Conservation (phyloP, 768 basidiomycete species). For the Fomitopsis pulvina region DNA sequence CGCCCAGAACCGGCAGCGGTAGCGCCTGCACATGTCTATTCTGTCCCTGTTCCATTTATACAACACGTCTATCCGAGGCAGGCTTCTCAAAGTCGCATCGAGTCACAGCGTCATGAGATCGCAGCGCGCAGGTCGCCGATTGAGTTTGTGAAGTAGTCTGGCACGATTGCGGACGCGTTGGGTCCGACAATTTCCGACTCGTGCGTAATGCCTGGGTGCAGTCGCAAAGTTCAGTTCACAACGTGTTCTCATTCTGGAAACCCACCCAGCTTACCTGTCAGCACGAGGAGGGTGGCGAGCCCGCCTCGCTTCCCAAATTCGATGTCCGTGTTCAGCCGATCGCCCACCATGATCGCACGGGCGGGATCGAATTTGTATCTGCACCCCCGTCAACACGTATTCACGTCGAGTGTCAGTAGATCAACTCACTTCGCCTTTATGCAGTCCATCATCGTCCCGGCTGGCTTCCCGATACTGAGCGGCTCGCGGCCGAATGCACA, state of each 20-base stretch:
- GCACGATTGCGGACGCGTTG: slow-evolving; percentile 63
- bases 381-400: slow-evolving; percentile 1
- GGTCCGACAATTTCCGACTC: slow-evolving; percentile 69
- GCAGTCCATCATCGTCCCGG: slow-evolving; percentile 86
- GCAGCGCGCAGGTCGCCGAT: slow-evolving; percentile 68
- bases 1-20: background rate
- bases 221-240: background rate
- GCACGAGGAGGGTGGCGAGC: slow-evolving; percentile 79
- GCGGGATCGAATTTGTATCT: slow-evolving; percentile 85
- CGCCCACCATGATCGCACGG: slow-evolving; percentile 92
- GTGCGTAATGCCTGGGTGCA: slow-evolving; percentile 63
- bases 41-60: background rate
- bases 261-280: slow-evolving; percentile 59
- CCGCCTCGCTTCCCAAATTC: slow-evolving; percentile 86
- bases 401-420: background rate
- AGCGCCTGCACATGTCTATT: background rate
- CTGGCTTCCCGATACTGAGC: slow-evolving; percentile 85
- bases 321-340: slow-evolving; percentile 94
- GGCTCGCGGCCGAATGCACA: slow-evolving; percentile 68
- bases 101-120: slow-evolving; percentile 1
- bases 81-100: background rate
- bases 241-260: background rate
- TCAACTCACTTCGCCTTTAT: slow-evolving; percentile 66
- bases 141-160: slow-evolving; percentile 74
- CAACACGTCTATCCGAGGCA: background rate